Evolutionary conservation across 306 rosid genomes (phyloP).

Genomic region (Leucaena leucocephala): DNA sequence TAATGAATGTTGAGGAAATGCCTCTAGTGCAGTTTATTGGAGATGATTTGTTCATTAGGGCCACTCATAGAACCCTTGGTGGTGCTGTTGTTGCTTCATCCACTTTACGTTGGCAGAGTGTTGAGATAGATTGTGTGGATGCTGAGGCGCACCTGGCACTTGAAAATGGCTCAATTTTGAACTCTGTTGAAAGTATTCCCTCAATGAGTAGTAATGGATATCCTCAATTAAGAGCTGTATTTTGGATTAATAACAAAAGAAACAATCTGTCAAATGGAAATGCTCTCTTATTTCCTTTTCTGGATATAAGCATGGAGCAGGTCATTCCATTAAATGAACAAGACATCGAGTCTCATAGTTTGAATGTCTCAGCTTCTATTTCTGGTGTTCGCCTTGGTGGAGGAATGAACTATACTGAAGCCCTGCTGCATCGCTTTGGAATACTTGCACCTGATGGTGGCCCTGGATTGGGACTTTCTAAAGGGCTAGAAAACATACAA

Average conservation of each 20-base stretch:
- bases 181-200: slow-evolving; percentile 52
- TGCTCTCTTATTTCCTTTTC: slow-evolving; percentile 58
- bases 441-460: slow-evolving; percentile 90
- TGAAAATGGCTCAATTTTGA: slow-evolving; percentile 43
- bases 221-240: slow-evolving; percentile 76
- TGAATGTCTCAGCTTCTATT: slow-evolving; percentile 78
- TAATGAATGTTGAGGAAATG: slow-evolving; percentile 57
- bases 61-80: slow-evolving; percentile 87
- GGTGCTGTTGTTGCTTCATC: slow-evolving; percentile 89
- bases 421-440: slow-evolving; percentile 84
- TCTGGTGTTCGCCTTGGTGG: slow-evolving; percentile 92
- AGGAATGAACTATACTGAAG: slow-evolving; percentile 94
- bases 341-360: slow-evolving; percentile 73
- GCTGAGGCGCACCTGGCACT: slow-evolving; percentile 48
- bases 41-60: slow-evolving; percentile 63
- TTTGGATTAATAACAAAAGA: slow-evolving; percentile 75
- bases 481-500: slow-evolving; percentile 73
- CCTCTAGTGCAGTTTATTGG: slow-evolving; percentile 88
- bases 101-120: slow-evolving; percentile 69
- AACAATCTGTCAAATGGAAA: slow-evolving; percentile 44
- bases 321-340: slow-evolving; percentile 74
- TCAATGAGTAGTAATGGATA: slow-evolving; percentile 51
- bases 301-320: slow-evolving; percentile 59
- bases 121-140: slow-evolving; percentile 72
- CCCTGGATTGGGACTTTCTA: slow-evolving; percentile 75